Evolutionary conservation across 176 grass and related monocot species (phyloP), one percentile per base, ranked within the genome.

Genomic region (Carex scoparia): DNA sequence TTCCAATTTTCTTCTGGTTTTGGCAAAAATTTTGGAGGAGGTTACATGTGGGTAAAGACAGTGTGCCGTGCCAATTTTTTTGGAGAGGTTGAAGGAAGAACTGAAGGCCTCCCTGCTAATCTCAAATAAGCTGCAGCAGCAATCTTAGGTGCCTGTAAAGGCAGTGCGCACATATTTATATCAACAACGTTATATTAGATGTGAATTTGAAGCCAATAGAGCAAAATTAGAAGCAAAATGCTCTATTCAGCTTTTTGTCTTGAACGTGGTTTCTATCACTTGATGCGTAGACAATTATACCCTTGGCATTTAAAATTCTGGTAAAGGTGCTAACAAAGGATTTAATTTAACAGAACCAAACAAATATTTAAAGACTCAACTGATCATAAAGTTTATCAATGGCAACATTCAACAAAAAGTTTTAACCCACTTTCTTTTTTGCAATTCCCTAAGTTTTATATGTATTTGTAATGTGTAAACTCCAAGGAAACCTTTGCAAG

Each of bases 111-210:
- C 93, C 96, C 96, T 74, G 93, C 89, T 86, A 95, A 90, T 88
- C 91, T 93, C 76, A 98, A 89, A 84, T 98, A 95, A 30, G 96
- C 93, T 88, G 96, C 93, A 79, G 91, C 90, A 89, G 96, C 91
- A 85, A 98, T 95, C 69, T 87, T 90, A 85, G 93, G 96, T 84
- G 90, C 88, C 91, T 98, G 61, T 56, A 88, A 77, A 55, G n/a
- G n/a, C n/a, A n/a, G n/a, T n/a, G n/a, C 27, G 49, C 46, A 55
- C 10, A 49, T 1, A 7, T 28, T 75, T 77, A 75, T 54, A 53
- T 51, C 23, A 15, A 77, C 13, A 77, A 3, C 48, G 56, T 54
- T 32, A 32, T 12, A 10, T 77, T 77, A 55, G 10, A 77, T 8
- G 72, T 55, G 48, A 55, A 55, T 30, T 63, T 77, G 48, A 55